Evolutionary conservation across 176 grass and related monocot genomes (phyloP).

Genomic region (Paspalum notatum): DNA sequence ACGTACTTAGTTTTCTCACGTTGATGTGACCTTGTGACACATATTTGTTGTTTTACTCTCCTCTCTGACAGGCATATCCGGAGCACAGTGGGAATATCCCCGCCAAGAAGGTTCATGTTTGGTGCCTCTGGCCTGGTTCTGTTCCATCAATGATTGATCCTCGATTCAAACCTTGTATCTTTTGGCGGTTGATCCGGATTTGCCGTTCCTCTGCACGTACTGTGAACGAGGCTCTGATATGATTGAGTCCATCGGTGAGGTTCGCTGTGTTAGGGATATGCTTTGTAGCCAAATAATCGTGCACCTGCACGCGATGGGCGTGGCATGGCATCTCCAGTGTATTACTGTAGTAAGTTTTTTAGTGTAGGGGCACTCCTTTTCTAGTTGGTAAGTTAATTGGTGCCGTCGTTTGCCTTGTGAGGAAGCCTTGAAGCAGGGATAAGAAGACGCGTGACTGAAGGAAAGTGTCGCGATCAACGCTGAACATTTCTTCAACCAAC

Average conservation of each 20-base stretch:
- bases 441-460: slow-evolving; percentile 14
- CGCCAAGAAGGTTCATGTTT: background rate
- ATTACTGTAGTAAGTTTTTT: background rate
- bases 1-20: background rate
- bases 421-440: slow-evolving; percentile 30
- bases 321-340: too few relatives aligned
- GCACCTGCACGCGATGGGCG: background rate
- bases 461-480: slow-evolving; percentile 18
- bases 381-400: background rate
- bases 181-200: background rate
- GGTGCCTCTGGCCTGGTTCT: background rate
- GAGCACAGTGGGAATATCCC: slow-evolving; percentile 25
- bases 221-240: background rate
- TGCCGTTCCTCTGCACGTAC: background rate
- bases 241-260: background rate
- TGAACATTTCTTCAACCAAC: slow-evolving; percentile 20
- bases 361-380: background rate
- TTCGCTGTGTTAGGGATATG: background rate
- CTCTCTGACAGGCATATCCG: background rate
- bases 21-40: slow-evolving; percentile 20
- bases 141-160: background rate
- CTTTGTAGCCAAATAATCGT: background rate
- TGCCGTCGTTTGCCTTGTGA: background rate
- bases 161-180: background rate
- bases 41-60: background rate